Evolutionary conservation across 306 rosid genomes (phyloP).

Genomic region (Cucumis cinereus): DNA sequence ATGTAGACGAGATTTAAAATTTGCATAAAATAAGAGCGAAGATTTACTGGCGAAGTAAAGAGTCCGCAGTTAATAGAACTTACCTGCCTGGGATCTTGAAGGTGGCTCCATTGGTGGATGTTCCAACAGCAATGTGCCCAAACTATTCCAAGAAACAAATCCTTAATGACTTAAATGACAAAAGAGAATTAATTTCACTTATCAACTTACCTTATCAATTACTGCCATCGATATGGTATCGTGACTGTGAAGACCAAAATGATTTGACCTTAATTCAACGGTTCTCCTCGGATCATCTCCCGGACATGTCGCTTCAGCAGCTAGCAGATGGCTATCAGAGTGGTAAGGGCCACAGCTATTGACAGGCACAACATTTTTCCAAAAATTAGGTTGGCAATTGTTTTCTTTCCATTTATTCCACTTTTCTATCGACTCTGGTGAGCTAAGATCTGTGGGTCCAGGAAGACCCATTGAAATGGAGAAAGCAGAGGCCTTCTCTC

Average conservation of each 20-base stretch:
- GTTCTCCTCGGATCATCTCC: conserved; percentile 15
- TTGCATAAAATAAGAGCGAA: not conserved
- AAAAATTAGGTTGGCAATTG: conserved; percentile 80
- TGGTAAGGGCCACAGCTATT: conserved; percentile 67
- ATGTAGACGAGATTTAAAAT: too few relatives aligned
- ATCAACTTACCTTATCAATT: conserved; percentile 54
- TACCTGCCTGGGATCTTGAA: conserved; percentile 97
- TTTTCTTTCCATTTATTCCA: conserved; percentile 67
- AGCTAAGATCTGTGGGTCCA: conserved; percentile 76
- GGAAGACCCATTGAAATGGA: conserved; percentile 94
- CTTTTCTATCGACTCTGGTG: conserved; percentile 55
- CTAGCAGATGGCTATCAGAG: conserved; percentile 20
- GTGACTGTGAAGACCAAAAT: conserved; percentile 52
- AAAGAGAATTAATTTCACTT: not conserved
- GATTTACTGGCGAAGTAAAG: not conserved
- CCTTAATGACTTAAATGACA: not conserved
- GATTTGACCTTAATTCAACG: conserved; percentile 24
- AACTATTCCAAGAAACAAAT: conserved; percentile 30
- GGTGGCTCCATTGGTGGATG: conserved; percentile 91
- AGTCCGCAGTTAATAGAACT: not conserved
- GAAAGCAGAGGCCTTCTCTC: conserved; percentile 78
- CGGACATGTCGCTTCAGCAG: conserved; percentile 25
- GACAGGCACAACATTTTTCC: conserved; percentile 52
- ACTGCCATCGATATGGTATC: conserved; percentile 95
- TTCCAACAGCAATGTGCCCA: conserved; percentile 83